phyloP scores from a whole-genome alignment of 2,329 filamentous ascomycete genomes.

The Cladosporium sp. region DNA sequence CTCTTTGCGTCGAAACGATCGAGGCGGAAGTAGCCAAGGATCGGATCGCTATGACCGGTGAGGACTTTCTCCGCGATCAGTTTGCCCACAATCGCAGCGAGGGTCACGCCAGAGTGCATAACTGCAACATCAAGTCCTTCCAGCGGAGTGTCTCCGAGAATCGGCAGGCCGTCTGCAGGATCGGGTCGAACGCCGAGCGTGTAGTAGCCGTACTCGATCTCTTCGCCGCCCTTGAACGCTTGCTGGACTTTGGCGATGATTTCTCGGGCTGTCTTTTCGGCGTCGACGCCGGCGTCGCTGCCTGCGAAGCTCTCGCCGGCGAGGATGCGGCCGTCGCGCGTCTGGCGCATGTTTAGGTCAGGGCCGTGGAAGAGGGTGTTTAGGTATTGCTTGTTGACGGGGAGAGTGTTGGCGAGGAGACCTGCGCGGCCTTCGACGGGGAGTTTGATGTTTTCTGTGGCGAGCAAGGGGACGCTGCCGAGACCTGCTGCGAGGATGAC shows the following conservation, averaged over 20 bases:
- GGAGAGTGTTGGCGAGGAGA: conserved; percentile 3
- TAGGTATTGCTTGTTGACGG: neutral
- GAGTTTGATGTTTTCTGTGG: conserved; percentile 1
- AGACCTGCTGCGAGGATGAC: conserved; percentile 10
- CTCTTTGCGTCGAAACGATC: neutral
- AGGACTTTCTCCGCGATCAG: neutral
- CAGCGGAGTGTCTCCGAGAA: conserved; percentile 1
- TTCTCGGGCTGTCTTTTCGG: conserved; percentile 1
- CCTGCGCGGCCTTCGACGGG: conserved; percentile 9
- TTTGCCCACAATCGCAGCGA: conserved; percentile 9
- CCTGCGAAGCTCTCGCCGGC: conserved; percentile 2
- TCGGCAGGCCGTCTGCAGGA: conserved; percentile 7
- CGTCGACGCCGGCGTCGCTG: conserved; percentile 4
- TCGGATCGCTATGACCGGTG: neutral
- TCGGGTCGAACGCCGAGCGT: conserved; percentile 6
- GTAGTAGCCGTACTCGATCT: conserved; percentile 8
- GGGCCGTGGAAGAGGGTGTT: neutral
- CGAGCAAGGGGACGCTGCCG: conserved; percentile 4
- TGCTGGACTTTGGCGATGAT: conserved; percentile 6
- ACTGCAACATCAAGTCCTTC: conserved; percentile 6
- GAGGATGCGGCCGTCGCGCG: conserved; percentile 4
- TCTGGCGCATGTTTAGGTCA: conserved; percentile 11
- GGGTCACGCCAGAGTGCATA: conserved; percentile 14
- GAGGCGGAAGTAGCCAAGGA: conserved; percentile 1
- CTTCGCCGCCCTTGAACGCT: conserved; percentile 4